Evolutionary conservation across 2,329 filamentous ascomycete species (phyloP), one percentile per base, ranked within the genome.

Genomic region (Conoideocrella luteorostrata): DNA sequence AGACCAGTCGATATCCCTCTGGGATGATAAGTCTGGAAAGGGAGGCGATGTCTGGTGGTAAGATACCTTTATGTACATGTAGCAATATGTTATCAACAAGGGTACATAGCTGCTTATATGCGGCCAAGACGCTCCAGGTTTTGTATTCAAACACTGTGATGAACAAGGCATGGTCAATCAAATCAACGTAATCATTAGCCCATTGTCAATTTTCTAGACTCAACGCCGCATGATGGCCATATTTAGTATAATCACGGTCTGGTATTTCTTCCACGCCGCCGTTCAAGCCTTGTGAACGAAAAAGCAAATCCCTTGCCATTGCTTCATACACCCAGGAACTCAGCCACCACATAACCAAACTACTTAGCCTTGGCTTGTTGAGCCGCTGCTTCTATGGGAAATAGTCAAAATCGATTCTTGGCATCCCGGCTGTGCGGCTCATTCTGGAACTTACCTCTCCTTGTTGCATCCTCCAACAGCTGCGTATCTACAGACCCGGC

Each of bases 401-500:
- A 12, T 4, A 12, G 39, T 43, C n/a, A 23, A 12, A 20, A n/a
- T 10, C 5, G 15, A 11, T 7, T 7, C 20, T 20, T 7, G 30
- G 30, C 30, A 10, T 17, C 7, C 21, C 22, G 18, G 9, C 11
- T 17, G 18, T n/a, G 30, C 11, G 4, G 7, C 29, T n/a, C 2
- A n/a, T 33, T 9, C 6, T 7, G 3, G 28, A n/a, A 54, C 68
- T 57, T 69, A 87, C 87, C 87, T 81, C 88, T 82, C 64, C 88
- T 80, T 47, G 88, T 95, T 17, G 90, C 90, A 70, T 96, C 90
- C 70, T 96, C 90, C 49, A 96, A 68, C 50, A 96, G 67, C 26
- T 87, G 84, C 21, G 89, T 84, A 61, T 96, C 90, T 30, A 96
- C 89, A 34, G 86, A 84, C 22, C 74, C 77, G 7, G 84, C 83